These are phyloP conservation scores for Vigna mungo DNA, from an alignment of 306 rosid species.

Conservation along the genomic window DNA sequence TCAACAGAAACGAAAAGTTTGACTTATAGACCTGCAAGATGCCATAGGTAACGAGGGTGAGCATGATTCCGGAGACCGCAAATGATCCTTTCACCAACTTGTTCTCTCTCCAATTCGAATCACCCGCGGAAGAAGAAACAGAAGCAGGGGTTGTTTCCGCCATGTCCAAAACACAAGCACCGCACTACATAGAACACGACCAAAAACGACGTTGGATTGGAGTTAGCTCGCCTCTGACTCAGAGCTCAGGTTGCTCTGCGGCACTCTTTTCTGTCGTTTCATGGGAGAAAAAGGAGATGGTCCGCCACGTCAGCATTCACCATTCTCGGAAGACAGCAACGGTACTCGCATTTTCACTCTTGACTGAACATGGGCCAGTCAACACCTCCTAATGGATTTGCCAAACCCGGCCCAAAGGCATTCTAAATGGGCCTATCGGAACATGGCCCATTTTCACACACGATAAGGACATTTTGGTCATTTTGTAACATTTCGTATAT, in stretches of 20 bases:
- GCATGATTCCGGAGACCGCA: slow-evolving; percentile 40
- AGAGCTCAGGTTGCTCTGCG: neutral
- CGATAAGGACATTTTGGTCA: neutral
- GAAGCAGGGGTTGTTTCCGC: slow-evolving; percentile 8
- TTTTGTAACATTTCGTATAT: neutral
- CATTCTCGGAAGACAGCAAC: slow-evolving; percentile 2
- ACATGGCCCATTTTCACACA: neutral
- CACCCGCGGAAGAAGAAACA: neutral
- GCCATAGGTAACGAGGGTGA: slow-evolving; percentile 38
- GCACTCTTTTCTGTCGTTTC: neutral
- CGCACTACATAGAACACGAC: slow-evolving; percentile 11
- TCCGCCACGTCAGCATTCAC: slow-evolving; percentile 39
- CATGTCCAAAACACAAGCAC: neutral
- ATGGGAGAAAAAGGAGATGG: neutral
- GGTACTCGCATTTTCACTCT: slow-evolving; percentile 1
- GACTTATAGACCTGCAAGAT: slow-evolving; percentile 26
- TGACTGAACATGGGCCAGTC: slow-evolving; percentile 8
- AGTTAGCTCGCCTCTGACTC: neutral
- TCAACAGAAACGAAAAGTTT: neutral
- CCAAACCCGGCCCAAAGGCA: neutral
- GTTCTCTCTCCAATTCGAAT: slow-evolving; percentile 22
- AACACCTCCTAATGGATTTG: neutral
- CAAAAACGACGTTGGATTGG: slow-evolving; percentile 29
- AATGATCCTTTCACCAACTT: slow-evolving; percentile 15
- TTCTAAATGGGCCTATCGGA: neutral